Base-by-base conservation (phyloP, 1,284 basidiomycete species). In the Ustilago sp. region DNA sequence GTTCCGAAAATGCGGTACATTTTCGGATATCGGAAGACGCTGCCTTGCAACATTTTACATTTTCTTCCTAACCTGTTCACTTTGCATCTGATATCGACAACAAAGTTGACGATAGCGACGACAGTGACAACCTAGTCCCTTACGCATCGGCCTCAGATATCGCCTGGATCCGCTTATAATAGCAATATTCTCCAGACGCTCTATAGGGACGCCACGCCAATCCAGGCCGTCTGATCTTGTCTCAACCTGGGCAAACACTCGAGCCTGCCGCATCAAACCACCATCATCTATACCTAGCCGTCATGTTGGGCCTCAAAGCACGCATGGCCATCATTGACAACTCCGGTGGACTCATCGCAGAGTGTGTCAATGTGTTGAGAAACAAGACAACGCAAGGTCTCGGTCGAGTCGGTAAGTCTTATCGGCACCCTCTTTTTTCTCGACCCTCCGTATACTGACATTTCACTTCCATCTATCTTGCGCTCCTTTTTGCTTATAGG, bases 351-450 rank as follows among this genome's bases (percentile, higher is more conserved):
- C 89, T 98, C 74, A 88, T 97, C 68, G 93, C 96, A 47, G 96
- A 98, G 88, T 97, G 95, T 84, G 94, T 99, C 87, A 98, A 99
- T 86, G 92, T 99, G 28, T 89, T 98, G 69, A 97, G 98, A 88
- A 92, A 94, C 87, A 98, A 98, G 88, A 93, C 87, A 45, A 94
- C 88, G 90, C 86, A 86, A 51, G 94, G 90, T 90, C 93, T 88
- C 90, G 97, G 85, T 6, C 86, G 87, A 31, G 88, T 90, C 61
- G 89, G 89, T 89, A 64, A 71, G 83, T 82, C 38, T 15, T 4
- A 32, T n/a, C 9, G 7, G 36, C 43, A 45, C 34, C 3, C 17
- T 23, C 39, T 19, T 35, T 8, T 5, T 32, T 43, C 19, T 35
- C 9, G 8, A 28, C n/a, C 19, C 38, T 11, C 51, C 35, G 6